Base-by-base conservation (phyloP, 1,284 basidiomycete species). In the Pseudozyma flocculosa region DNA sequence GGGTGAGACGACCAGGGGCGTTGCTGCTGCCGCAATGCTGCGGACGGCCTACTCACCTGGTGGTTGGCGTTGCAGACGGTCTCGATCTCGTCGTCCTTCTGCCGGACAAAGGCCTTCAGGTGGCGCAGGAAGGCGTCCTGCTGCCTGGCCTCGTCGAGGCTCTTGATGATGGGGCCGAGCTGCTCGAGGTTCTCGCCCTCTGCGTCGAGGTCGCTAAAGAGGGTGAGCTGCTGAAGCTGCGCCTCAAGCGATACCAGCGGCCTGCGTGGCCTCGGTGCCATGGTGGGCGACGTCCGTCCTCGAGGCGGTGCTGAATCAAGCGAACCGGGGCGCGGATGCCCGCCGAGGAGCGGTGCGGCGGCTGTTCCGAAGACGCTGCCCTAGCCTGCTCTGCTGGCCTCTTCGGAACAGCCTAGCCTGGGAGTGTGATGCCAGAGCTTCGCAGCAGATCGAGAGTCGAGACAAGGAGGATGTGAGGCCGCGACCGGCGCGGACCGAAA, bases 21-120 rank as follows among this genome's bases (percentile, higher is more conserved):
- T n/a, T n/a, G n/a, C n/a, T n/a, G n/a, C n/a, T n/a, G n/a, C n/a
- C n/a, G n/a, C n/a, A n/a, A n/a, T n/a, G n/a, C n/a, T n/a, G n/a
- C n/a, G n/a, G n/a, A n/a, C n/a, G n/a, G n/a, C n/a, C n/a, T 14
- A 17, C 75, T 40, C 38, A 82, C 82, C 78, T 94, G 90, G 78
- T 98, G 96, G 79, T 97, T 97, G 68, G 89, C 88, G 54, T 88
- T 86, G 80, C 95, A 98, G 79, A 97, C 92, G 55, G 85, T 86
- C 81, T 97, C 91, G 74, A 99, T 98, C 80, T 98, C 93, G 52
- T 84, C 83, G 77, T 99, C 95, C 80, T 97, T 96, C 63, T 91
- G 86, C 71, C 89, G 86, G 45, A 97, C 89, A 70, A 97, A 89
- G 18, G 82, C 83, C 69, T 91, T 88, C 45, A 97, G 82, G 39